Evolutionary conservation across 2,329 filamentous ascomycete species (phyloP).

Genomic region (Sporothrix dimorphospora): DNA sequence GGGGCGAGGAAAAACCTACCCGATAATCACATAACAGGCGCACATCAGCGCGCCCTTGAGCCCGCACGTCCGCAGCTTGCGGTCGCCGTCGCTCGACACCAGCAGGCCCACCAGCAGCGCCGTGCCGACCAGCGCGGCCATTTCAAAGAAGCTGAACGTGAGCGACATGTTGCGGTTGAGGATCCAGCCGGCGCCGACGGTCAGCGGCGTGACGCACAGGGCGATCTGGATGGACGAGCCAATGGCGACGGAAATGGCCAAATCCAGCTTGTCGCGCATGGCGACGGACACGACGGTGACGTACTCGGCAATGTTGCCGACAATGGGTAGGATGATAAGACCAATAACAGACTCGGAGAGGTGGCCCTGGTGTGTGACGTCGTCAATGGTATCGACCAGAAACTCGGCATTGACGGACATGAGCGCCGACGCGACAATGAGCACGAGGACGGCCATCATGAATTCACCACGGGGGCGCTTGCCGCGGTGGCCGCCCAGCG

Average conservation of each 20-base stretch:
- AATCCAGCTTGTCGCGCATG: conserved; percentile 73
- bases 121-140: conserved; percentile 79
- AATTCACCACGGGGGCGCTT: conserved; percentile 46
- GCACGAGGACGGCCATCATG: conserved; percentile 47
- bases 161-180: conserved; percentile 70
- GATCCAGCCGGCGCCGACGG: conserved; percentile 80
- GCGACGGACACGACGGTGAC: conserved; percentile 83
- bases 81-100: conserved; percentile 67
- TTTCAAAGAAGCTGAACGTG: conserved; percentile 87
- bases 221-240: conserved; percentile 83
- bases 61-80: conserved; percentile 69
- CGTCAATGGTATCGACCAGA: conserved; percentile 72
- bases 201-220: conserved; percentile 76
- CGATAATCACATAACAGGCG: conserved; percentile 69
- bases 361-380: conserved; percentile 60
- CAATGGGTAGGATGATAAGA: conserved; percentile 77
- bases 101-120: conserved; percentile 86
- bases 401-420: conserved; percentile 81
- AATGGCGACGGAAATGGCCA: conserved; percentile 78
- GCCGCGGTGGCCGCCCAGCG: background rate
- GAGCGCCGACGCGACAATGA: conserved; percentile 68
- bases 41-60: conserved; percentile 76
- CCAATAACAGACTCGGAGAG: conserved; percentile 76
- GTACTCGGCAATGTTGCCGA: conserved; percentile 80
- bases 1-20: conserved; percentile 32